Evolutionary conservation across 2,329 filamentous ascomycete genomes (phyloP).

Genomic region (Ilyonectria robusta): DNA sequence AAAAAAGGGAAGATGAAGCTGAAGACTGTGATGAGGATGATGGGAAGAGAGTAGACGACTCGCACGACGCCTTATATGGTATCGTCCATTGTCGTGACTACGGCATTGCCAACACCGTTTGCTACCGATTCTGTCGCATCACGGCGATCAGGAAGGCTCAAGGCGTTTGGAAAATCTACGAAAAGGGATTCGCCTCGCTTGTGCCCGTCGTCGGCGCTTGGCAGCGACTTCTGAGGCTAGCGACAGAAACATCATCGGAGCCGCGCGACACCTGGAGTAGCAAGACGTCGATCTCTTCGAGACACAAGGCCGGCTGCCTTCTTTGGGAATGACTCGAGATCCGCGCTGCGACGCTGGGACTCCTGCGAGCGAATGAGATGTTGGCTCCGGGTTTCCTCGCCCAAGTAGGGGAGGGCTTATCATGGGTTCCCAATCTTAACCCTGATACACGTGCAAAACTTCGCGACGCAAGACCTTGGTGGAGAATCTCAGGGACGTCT

Average conservation of each 20-base stretch:
- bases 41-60: neutral
- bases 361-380: neutral
- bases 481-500: slow-evolving; percentile 22
- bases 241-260: slow-evolving; percentile 10
- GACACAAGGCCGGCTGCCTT: neutral
- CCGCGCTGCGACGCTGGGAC: neutral
- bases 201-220: neutral
- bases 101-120: slow-evolving; percentile 22
- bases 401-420: neutral
- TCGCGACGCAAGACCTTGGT: slow-evolving; percentile 25
- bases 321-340: neutral
- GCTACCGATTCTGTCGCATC: slow-evolving; percentile 44
- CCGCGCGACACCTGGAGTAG: slow-evolving; percentile 17
- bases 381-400: neutral
- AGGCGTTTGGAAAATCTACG: slow-evolving; percentile 32
- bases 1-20: slow-evolving; percentile 30
- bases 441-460: slow-evolving; percentile 40
- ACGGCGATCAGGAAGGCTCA: slow-evolving; percentile 27
- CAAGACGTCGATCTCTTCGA: slow-evolving; percentile 14
- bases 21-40: slow-evolving; percentile 39
- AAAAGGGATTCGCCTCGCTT: slow-evolving; percentile 20
- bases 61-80: slow-evolving; percentile 38
- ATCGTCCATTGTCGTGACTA: slow-evolving; percentile 6
- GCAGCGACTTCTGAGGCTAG: slow-evolving; percentile 12
- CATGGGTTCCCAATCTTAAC: slow-evolving; percentile 23